Evolutionary conservation across 257 asterid genomes (phyloP).

Genomic region (Salvia splendens): DNA sequence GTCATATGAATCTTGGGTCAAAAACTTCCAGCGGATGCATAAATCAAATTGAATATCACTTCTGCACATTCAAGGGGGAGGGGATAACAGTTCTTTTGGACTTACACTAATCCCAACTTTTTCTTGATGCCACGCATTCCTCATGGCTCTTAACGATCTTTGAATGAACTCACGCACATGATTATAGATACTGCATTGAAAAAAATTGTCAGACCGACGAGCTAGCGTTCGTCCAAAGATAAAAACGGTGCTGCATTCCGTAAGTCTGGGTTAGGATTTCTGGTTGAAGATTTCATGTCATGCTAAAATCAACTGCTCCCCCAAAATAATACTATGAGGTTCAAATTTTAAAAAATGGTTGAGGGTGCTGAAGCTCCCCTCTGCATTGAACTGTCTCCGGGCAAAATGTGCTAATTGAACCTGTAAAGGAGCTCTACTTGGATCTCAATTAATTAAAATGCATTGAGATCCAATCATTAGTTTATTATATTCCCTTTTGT

Average conservation of each 20-base stretch:
- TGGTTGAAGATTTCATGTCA: not conserved
- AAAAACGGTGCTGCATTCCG: not conserved
- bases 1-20: constrained; percentile 1
- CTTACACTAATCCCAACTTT: constrained; percentile 31
- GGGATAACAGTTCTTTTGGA: not conserved
- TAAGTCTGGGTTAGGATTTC: not conserved
- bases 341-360: no score
- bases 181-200: constrained; percentile 45
- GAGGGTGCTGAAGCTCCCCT: no score
- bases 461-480: not conserved
- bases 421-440: no score
- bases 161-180: constrained; percentile 40
- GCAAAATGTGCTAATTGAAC: no score
- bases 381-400: no score
- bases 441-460: no score
- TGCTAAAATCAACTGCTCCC: no score
- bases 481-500: not conserved
- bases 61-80: constrained; percentile 8
- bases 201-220: constrained; percentile 9
- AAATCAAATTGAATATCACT: not conserved
- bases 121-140: constrained; percentile 19
- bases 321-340: no score
- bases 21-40: constrained; percentile 4
- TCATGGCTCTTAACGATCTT: constrained; percentile 32
- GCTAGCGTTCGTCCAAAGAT: not conserved